Evolutionary conservation across 2,329 filamentous ascomycete species (phyloP), one percentile per base, ranked within the genome.

Genomic region (Fusarium sp.): DNA sequence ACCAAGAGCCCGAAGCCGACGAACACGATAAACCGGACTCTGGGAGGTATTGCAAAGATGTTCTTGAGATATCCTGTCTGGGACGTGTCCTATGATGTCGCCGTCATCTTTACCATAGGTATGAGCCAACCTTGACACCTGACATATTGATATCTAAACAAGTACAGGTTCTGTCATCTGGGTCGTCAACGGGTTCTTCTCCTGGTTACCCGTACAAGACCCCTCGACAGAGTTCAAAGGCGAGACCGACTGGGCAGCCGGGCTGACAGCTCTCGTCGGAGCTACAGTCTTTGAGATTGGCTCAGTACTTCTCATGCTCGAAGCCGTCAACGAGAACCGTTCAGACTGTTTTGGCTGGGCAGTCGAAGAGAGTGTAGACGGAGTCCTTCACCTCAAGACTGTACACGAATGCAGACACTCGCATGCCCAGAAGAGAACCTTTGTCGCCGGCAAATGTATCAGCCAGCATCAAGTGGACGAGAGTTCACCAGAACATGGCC

Each of bases 271-370:
- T 0, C 90, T 92, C 75, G 85, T 93, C n/a, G 92, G 92, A 5
- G 91, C 91, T 0, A 92, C 90, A 0, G 82, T 93, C 8, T 93
- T 94, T 78, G 90, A 92, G 73, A 63, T 91, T 5, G 91, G 91
- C 0, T 90, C 89, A 38, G 77, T 93, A 1, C 80, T 93, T 2
- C 84, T 93, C 30, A 85, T 93, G 80, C 82, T 92, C 2, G 92
- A 94, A 80, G 91, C 91, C 4, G 85, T 93, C n/a, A 94, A 94
- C 78, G 90, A 91, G 76, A 90, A 92, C 75, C 84, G 87, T 14
- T 83, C 87, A 0, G 90, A 88, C 14, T 94, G 91, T 79, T 93
- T 93, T 78, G 91, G 92, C 4, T 94, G 91, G 91, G 91, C 91
- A 0, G 75, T 93, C 1, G 88, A 92, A 20, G 74, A 77, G 14